These are phyloP conservation scores for Suzukiozyma palmioleophila DNA, from an alignment of 1,139 yeast species.

Conservation along the genomic window DNA sequence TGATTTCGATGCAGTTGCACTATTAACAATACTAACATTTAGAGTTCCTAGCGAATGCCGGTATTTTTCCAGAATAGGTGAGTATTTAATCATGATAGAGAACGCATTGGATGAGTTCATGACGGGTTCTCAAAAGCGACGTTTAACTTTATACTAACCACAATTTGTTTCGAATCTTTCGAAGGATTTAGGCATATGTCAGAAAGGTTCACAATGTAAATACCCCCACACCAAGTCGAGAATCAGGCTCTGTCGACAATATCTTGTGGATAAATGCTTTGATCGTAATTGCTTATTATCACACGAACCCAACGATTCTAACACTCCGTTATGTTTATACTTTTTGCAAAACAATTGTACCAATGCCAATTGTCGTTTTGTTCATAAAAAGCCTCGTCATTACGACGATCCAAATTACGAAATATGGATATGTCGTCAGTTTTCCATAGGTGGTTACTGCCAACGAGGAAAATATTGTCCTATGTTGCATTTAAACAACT, in stretches of 20 bases:
- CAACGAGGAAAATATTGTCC: constrained; percentile 55
- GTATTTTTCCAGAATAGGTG: constrained; percentile 38
- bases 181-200: constrained; percentile 43
- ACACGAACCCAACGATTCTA: constrained; percentile 56
- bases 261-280: constrained; percentile 44
- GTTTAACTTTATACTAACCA: constrained; percentile 8
- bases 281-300: constrained; percentile 50
- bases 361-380: constrained; percentile 51
- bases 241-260: constrained; percentile 53
- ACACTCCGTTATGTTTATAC: constrained; percentile 63
- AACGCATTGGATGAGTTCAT: too few species aligned
- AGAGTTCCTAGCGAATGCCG: constrained; percentile 28
- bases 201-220: constrained; percentile 48
- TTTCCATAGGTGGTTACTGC: constrained; percentile 69
- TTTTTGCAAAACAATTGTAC: constrained; percentile 49
- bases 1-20: too few species aligned
- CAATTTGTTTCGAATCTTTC: constrained; percentile 18
- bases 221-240: constrained; percentile 50
- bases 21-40: constrained; percentile 14
- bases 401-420: constrained; percentile 39
- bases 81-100: constrained; percentile 17
- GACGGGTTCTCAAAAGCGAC: too few species aligned
- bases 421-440: constrained; percentile 57
- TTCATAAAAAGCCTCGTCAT: constrained; percentile 33
- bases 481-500: constrained; percentile 53